A percentile compares a stretch with the other conserved stretches of the same genome.
Evolutionary conservation across 306 rosid genomes (phyloP).

Genomic region (Dalbergia cultrata): DNA sequence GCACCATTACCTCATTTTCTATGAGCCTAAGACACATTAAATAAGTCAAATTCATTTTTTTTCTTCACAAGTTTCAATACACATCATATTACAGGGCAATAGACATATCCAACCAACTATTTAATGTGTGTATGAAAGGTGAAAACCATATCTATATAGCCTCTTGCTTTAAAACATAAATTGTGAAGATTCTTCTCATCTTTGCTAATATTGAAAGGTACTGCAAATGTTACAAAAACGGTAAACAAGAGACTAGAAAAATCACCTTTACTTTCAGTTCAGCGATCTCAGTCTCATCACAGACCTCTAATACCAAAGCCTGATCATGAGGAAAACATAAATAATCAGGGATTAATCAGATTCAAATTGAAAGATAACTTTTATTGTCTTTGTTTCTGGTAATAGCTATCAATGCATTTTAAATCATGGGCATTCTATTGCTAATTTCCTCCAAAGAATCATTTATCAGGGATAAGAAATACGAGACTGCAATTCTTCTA

Average conservation of each 20-base stretch:
- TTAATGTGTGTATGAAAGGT: slow-evolving; percentile 4
- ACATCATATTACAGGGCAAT: slow-evolving; percentile 31
- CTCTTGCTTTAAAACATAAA: slow-evolving; percentile 16
- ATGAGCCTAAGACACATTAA: slow-evolving; percentile 24
- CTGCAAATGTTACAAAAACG: slow-evolving; percentile 31
- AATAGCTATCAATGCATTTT: slow-evolving; percentile 14
- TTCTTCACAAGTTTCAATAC: neutral
- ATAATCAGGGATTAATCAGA: slow-evolving; percentile 32
- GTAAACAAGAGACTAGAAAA: slow-evolving; percentile 45
- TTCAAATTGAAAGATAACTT: slow-evolving; percentile 31
- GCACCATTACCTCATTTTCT: slow-evolving; percentile 31
- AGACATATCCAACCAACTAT: slow-evolving; percentile 32
- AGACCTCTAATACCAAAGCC: slow-evolving; percentile 94
- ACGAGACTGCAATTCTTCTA: neutral
- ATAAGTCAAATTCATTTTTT: slow-evolving; percentile 29
- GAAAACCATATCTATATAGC: slow-evolving; percentile 8
- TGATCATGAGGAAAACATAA: slow-evolving; percentile 56
- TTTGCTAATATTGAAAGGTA: slow-evolving; percentile 11
- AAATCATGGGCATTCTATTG: slow-evolving; percentile 18
- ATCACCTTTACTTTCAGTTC: slow-evolving; percentile 96
- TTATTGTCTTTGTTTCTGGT: slow-evolving; percentile 26
- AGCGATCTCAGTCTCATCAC: slow-evolving; percentile 97
- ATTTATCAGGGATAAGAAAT: slow-evolving; percentile 22
- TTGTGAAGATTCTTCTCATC: slow-evolving; percentile 19
- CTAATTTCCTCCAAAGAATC: slow-evolving; percentile 30